Conservation (phyloP, 805 yeast species). For the Starmerella kuoi region DNA sequence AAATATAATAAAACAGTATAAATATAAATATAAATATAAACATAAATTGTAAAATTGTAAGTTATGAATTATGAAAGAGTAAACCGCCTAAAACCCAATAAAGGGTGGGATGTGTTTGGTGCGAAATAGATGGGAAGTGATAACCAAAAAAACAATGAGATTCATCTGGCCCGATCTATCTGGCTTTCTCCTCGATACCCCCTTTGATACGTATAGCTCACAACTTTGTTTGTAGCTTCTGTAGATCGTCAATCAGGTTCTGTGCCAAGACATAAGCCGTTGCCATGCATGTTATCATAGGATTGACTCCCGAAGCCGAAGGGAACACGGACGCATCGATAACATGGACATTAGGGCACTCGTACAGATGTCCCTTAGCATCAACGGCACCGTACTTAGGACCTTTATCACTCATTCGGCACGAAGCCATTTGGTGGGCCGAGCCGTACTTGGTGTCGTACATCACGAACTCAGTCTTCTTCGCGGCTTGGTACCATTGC, state of each 20-base stretch:
- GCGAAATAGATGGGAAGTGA: no score
- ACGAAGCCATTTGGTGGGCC: slow-evolving; percentile 45
- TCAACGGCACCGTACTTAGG: slow-evolving; percentile 37
- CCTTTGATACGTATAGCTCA: no score
- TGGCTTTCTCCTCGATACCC: no score
- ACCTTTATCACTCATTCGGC: slow-evolving; percentile 35
- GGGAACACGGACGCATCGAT: slow-evolving; percentile 43
- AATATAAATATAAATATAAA: no score
- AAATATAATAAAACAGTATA: no score
- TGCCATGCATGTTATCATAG: slow-evolving; percentile 41
- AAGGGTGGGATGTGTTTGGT: no score
- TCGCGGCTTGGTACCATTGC: slow-evolving; percentile 24
- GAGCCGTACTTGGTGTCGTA: slow-evolving; percentile 33
- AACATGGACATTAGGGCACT: slow-evolving; percentile 37
- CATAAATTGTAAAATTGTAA: no score
- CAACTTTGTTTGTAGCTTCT: slow-evolving; percentile 9
- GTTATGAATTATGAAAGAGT: no score
- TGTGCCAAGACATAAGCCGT: slow-evolving; percentile 35
- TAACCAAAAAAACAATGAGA: no score
- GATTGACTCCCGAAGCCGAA: slow-evolving; percentile 43
- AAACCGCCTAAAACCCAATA: no score
- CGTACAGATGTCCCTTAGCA: slow-evolving; percentile 36
- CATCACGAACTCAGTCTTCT: slow-evolving; percentile 18
- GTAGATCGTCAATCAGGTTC: slow-evolving; percentile 28
- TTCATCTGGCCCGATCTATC: no score